Evolutionary conservation across 495 filamentous ascomycete genomes (phyloP).

Genomic region (Pseudevernia furfuracea): DNA sequence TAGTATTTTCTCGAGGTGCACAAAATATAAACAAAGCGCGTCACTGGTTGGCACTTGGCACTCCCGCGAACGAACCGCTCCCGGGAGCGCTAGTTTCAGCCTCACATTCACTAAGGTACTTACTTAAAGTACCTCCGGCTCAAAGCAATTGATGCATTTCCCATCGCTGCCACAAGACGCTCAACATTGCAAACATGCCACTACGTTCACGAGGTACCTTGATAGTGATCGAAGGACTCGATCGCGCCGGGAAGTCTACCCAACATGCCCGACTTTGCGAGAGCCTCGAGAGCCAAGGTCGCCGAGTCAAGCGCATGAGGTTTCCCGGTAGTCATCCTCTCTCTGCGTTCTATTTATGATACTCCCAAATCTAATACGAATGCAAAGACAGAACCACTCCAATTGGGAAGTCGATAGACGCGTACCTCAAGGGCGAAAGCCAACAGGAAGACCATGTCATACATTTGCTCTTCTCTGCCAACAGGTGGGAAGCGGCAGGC

Average conservation of each 20-base stretch:
- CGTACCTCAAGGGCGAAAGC: slow-evolving; percentile 67
- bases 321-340: slow-evolving; percentile 67
- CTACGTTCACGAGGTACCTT: slow-evolving; percentile 54
- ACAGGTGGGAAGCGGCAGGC: slow-evolving; percentile 82
- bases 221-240: slow-evolving; percentile 87
- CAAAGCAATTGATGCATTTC: not conserved
- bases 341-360: not conserved
- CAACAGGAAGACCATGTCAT: slow-evolving; percentile 86
- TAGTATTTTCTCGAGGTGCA: not conserved
- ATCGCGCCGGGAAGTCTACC: slow-evolving; percentile 91
- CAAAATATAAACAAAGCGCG: slow-evolving; percentile 6
- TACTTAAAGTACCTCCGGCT: too few species aligned
- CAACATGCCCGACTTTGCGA: slow-evolving; percentile 71
- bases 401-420: slow-evolving; percentile 84
- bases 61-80: slow-evolving; percentile 3
- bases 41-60: not conserved
- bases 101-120: not conserved
- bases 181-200: slow-evolving; percentile 11
- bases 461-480: slow-evolving; percentile 91
- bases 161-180: not conserved
- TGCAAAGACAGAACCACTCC: slow-evolving; percentile 71
- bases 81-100: slow-evolving; percentile 7
- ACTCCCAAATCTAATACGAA: not conserved
- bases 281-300: slow-evolving; percentile 53
- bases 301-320: slow-evolving; percentile 62